These are phyloP conservation scores for Thalassiosira hispida DNA, from an alignment of 352 stramenopile species.

Conservation along the genomic window DNA sequence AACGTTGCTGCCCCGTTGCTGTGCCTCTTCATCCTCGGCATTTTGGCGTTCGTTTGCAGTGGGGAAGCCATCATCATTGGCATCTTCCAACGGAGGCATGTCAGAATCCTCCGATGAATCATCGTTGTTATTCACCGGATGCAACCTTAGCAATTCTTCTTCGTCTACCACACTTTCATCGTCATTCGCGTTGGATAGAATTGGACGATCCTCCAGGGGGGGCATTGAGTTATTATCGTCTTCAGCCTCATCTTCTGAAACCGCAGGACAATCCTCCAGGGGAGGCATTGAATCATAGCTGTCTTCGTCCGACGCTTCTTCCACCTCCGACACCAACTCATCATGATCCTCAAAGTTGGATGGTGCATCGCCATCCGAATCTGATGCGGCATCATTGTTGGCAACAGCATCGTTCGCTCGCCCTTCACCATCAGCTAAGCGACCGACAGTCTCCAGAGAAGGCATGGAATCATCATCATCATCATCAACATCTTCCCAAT, in stretches of 20 bases:
- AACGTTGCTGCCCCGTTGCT: too few relatives aligned
- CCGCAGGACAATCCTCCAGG: not conserved
- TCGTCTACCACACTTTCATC: not conserved
- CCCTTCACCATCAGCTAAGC: too few relatives aligned
- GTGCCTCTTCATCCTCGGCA: too few relatives aligned
- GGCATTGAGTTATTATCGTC: not conserved
- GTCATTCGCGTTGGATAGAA: not conserved
- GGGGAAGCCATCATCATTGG: not conserved
- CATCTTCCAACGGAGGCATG: constrained; percentile 4
- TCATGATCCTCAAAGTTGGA: not conserved
- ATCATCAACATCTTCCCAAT: too few relatives aligned
- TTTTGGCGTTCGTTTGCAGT: not conserved
- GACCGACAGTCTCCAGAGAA: too few relatives aligned
- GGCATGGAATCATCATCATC: too few relatives aligned
- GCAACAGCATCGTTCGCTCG: too few relatives aligned
- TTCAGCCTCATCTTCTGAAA: not conserved
- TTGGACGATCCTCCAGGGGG: not conserved
- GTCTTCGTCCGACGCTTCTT: not conserved
- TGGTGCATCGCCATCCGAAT: not conserved
- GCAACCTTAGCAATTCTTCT: too few relatives aligned
- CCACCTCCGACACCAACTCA: too few relatives aligned
- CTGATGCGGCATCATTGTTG: too few relatives aligned
- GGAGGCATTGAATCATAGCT: not conserved
- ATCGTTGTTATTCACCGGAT: too few relatives aligned
- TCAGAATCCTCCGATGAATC: not conserved